Evolutionary conservation across 371 early-diverging fungal genomes (phyloP), one percentile per base, ranked within the genome.

Genomic region (Phascolomyces articulosus): DNA sequence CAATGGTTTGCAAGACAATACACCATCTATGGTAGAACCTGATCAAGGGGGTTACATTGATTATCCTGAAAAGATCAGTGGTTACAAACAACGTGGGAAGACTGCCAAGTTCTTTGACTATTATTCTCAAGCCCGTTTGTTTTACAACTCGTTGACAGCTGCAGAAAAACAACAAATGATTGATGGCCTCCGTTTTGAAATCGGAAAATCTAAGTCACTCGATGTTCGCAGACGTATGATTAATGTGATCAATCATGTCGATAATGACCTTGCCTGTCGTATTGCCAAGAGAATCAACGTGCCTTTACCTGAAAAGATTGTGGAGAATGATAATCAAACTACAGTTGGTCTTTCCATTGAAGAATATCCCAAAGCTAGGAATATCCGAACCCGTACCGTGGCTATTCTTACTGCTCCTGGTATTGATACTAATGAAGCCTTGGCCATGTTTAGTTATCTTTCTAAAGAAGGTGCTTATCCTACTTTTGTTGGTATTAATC

Each of bases 91-190:
- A 40, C 70, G 75, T 57, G 77, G 75, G 23, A 64, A 67, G 26
- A 24, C 55, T 24, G 54, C 66, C 38, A 75, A 70, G 29, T 73
- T 77, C 61, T 69, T 77, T 62, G 78, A 85, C 29, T 72, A 68
- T 56, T 85, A 69, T 53, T 69, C 76, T 31, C 85, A 85, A 51
- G 73, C 85, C 18, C 75, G 69, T 49, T 62, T 85, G 9, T 80
- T 74, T 62, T 85, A 69, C 51, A 72, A 82, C 74, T 74, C 74
- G 20, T 60, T 79, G 26, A 79, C 79, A 1, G 49, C 49, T 3
- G 68, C 66, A 38, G 85, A 82, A 57, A 65, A 82, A 56, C 77
- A 75, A 26, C 82, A 80, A 34, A 58, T 77, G 7, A 75, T 77
- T 26, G 72, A 76, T 49, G 79, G 66, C 40, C 62, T 68, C 48